Base-by-base conservation (phyloP, 495 filamentous ascomycete genomes). In the Aspergillus nidulans region DNA sequence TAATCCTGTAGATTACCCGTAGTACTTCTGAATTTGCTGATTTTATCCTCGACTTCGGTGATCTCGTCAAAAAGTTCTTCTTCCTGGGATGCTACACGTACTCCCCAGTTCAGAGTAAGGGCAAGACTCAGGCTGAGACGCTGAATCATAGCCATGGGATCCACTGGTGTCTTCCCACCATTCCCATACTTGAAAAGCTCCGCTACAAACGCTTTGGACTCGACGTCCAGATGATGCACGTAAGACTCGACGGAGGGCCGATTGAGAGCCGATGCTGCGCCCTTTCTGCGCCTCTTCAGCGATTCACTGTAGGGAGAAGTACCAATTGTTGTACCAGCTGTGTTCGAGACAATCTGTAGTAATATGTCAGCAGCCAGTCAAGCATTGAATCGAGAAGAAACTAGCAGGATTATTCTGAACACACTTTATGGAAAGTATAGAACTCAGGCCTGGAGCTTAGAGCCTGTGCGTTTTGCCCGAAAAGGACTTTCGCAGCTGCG, bases 391-490 rank as follows among this genome's bases (percentile, higher is more conserved):
- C 26, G 13, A 43, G 10, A n/a, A 25, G 7, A 55, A 48, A 16
- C 15, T 25, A 19, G 16, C 18, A 13, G 6, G n/a, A 20, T 15
- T 23, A 8, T 26, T 45, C 0, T 25, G 0, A 45, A 56, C 65
- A 30, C 63, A 84, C 81, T 67, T 82, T 84, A 51, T 87, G 84
- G 61, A 85, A 86, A 4, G 83, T 86, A 65, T 85, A 85, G 34
- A 83, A 77, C 46, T 81, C 79, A 0, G 84, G 84, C 52, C 83
- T 68, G 6, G 79, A 83, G 58, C 77, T 81, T 49, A 85, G 54
- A 1, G 83, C 81, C 52, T 84, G 67, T 0, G 81, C 81, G 67
- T 85, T 81, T 16, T 81, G 72, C 9, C 77, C 75, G 57, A 86
- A 85, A 4, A 88, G 56, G 21, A 73, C 64, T 59, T 80, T 84